phyloP scores from a whole-genome alignment of 129 eudicot species.

The Daucus carota region DNA sequence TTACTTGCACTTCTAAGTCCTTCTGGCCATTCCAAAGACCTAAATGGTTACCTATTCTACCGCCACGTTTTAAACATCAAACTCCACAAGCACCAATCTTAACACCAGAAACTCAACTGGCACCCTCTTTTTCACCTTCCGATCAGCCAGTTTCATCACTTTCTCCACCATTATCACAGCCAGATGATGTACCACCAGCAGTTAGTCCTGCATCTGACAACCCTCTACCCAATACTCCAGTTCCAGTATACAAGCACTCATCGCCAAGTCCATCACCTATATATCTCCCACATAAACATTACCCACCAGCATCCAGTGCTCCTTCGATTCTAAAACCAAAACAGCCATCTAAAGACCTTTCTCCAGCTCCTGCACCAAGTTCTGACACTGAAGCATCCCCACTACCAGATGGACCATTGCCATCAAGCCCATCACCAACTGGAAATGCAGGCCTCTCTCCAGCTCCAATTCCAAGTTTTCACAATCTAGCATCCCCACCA shows the following conservation, averaged over 20 bases:
- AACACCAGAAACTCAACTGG: neutral
- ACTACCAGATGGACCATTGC: neutral
- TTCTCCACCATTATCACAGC: conserved; percentile 4
- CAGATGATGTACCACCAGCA: conserved; percentile 2
- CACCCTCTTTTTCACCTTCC: neutral
- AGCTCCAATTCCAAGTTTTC: neutral
- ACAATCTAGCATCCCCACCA: neutral
- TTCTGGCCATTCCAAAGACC: conserved; percentile 7
- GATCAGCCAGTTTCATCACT: neutral
- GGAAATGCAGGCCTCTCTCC: neutral
- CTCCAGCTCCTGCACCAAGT: neutral
- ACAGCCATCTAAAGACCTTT: conserved; percentile 3
- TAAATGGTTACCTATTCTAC: neutral
- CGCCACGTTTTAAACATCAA: neutral
- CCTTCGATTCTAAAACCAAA: conserved; percentile 19
- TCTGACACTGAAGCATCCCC: neutral
- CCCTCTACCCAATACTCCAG: neutral
- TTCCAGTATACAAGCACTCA: neutral
- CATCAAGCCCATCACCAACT: neutral
- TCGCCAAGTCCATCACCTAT: conserved; percentile 1
- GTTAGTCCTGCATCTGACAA: neutral
- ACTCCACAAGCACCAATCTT: neutral
- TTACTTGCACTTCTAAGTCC: conserved; percentile 8
- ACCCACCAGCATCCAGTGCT: conserved; percentile 9
- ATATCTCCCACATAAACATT: conserved; percentile 13